phyloP scores from a whole-genome alignment of 257 asterid species.

The Nicotiana tomentosiformis region DNA sequence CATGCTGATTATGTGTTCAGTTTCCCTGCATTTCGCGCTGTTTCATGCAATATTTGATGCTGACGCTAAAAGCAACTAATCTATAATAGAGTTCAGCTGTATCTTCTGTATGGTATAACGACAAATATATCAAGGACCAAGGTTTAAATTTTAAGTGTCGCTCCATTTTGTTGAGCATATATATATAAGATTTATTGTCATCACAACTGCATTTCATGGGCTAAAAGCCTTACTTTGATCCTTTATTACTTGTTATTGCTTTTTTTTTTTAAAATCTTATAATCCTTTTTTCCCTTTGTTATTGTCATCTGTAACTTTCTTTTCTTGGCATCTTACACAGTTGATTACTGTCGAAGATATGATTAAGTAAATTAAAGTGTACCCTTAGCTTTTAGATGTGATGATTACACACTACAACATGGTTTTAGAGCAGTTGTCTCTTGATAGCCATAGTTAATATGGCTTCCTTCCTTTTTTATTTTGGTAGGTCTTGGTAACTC shows the following conservation, averaged over 20 bases:
- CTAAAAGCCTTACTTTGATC: background rate
- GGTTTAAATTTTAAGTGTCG: background rate
- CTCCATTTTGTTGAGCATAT: background rate
- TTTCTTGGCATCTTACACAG: background rate
- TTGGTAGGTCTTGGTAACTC: conserved; percentile 68
- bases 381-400: too few relatives aligned
- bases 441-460: background rate
- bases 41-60: background rate
- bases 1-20: too few relatives aligned
- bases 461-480: background rate
- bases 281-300: background rate
- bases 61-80: background rate
- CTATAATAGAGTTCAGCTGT: background rate
- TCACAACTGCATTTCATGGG: background rate
- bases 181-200: background rate
- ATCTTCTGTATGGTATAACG: background rate
- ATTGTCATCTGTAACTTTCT: background rate
- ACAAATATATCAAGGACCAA: background rate
- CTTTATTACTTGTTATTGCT: background rate
- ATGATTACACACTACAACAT: too few relatives aligned
- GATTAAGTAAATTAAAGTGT: too few relatives aligned
- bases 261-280: too few relatives aligned
- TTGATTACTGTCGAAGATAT: too few relatives aligned
- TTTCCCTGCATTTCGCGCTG: background rate
- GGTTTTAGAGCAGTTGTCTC: too few relatives aligned